Base-by-base conservation (phyloP, 306 rosid genomes). In the Aeschynomene evenia region DNA sequence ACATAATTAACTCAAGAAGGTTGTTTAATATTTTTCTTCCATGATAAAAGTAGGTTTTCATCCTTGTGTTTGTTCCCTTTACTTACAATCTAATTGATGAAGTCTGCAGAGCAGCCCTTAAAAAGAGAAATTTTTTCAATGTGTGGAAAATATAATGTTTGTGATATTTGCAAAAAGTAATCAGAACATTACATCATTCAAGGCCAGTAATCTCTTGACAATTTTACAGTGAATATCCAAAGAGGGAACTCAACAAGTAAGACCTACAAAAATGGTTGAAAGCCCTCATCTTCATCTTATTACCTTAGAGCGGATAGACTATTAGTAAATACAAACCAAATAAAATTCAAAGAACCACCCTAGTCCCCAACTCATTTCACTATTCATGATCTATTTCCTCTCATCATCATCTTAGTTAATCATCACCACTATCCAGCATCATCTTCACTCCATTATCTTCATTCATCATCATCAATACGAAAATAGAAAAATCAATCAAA, bases 81-180 rank as follows among this genome's bases (percentile, higher is more conserved):
- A 69, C 96, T 84, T 74, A 93, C 98, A n/a, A 93, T 90, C 78
- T 93, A 97, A 76, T 88, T 88, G 89, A 93, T 82, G 82, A 93
- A 93, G 79, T 93, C 98, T 19, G 83, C 50, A 23, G 96, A 86
- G 81, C 98, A 93, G 31, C 82, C 93, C 67, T 63, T 83, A 71
- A 93, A 90, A 24, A 93, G 86, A 65, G 85, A 21, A 66, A 90
- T 94, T 6, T 85, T 79, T 77, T 80, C 78, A 37, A 93, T 52
- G 64, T 62, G 75, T 9, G 94, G 80, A 79, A 82, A 72, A 80
- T 93, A 93, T 68, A 93, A 77, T 14, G 85, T 81, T 83, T 90
- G 91, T 3, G 96, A 86, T 65, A 93, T 90, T 97, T 93, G 88
- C 82, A 81, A 49, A 29, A 50, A 51, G 64, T 58, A 57, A 68